These are phyloP conservation scores for Leccinum olivaceopallidum DNA, from an alignment of 768 basidiomycete species.

Conservation along the genomic window DNA sequence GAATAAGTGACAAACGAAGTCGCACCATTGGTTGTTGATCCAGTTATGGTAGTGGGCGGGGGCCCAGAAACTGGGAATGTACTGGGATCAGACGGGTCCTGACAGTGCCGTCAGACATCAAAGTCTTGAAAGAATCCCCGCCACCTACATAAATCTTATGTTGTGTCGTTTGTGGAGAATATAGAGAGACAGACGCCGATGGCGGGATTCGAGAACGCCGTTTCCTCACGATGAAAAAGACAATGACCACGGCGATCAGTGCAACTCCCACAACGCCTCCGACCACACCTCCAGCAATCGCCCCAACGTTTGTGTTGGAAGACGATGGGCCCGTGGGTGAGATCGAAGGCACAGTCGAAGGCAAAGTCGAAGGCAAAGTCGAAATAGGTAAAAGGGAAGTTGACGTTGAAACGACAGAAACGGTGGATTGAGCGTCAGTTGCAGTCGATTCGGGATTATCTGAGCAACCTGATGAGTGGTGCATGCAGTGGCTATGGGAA, in stretches of 20 bases:
- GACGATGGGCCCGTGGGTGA: conserved; percentile 5
- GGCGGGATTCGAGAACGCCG: conserved; percentile 26
- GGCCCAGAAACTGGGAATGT: conserved; percentile 37
- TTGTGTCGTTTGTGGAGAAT: conserved; percentile 16
- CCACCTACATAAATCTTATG: conserved; percentile 25
- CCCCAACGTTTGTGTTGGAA: conserved; percentile 41
- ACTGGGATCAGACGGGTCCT: conserved; percentile 40
- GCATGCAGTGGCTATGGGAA: no score
- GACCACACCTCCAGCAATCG: conserved; percentile 63
- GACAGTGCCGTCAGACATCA: not conserved
- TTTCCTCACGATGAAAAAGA: conserved; percentile 41
- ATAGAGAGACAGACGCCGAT: conserved; percentile 5
- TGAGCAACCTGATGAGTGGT: conserved; percentile 7
- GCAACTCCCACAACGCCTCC: conserved; percentile 60
- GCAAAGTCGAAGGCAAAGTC: no score
- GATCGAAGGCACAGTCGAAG: conserved; percentile 3
- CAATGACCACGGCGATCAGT: conserved; percentile 37
- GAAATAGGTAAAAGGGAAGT: no score
- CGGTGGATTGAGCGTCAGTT: conserved; percentile 35
- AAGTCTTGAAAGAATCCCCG: no score
- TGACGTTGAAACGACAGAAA: not conserved
- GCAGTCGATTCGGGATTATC: conserved; percentile 45
- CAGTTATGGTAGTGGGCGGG: conserved; percentile 13
- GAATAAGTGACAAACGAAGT: conserved; percentile 14
- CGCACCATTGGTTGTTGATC: conserved; percentile 6